Conservation (phyloP, 2,329 filamentous ascomycete genomes). For the Pseudocercospora pini-densiflorae region DNA sequence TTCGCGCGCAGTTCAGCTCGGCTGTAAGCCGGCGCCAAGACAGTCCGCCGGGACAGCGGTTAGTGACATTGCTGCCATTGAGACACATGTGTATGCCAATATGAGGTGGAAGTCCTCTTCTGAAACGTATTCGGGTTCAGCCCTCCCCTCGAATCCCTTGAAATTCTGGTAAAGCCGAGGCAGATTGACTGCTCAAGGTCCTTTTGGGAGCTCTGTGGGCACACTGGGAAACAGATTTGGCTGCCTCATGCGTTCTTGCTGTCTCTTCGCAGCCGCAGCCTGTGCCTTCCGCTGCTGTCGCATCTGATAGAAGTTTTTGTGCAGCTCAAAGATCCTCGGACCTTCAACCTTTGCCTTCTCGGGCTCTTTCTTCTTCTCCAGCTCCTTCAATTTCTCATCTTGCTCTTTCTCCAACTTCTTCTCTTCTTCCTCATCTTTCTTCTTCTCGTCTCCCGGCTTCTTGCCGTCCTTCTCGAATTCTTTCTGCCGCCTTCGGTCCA, state of each 20-base stretch:
- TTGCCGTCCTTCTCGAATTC: slow-evolving; percentile 43
- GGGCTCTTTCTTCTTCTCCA: slow-evolving; percentile 58
- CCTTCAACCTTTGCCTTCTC: slow-evolving; percentile 68
- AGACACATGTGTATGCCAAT: neutral
- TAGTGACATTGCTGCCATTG: neutral
- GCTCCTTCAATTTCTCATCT: slow-evolving; percentile 48
- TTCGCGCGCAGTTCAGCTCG: neutral
- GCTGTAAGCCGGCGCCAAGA: neutral
- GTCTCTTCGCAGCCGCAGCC: slow-evolving; percentile 77
- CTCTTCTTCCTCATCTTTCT: slow-evolving; percentile 66
- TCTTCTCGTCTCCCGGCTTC: slow-evolving; percentile 77
- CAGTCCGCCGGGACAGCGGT: neutral
- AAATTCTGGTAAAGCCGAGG: neutral
- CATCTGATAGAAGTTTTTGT: slow-evolving; percentile 90
- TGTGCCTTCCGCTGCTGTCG: slow-evolving; percentile 78
- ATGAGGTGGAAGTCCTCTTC: neutral
- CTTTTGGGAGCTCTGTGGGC: slow-evolving; percentile 54
- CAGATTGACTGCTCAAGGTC: slow-evolving; percentile 7
- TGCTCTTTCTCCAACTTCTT: slow-evolving; percentile 46
- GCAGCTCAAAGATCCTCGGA: slow-evolving; percentile 80
- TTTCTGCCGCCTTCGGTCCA: slow-evolving; percentile 45
- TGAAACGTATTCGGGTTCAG: neutral
- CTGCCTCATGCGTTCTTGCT: slow-evolving; percentile 78
- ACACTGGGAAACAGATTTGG: slow-evolving; percentile 84
- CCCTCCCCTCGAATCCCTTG: neutral